Evolutionary conservation across 768 basidiomycete species (phyloP).

Genomic region (Xerocomellus amylosporus): DNA sequence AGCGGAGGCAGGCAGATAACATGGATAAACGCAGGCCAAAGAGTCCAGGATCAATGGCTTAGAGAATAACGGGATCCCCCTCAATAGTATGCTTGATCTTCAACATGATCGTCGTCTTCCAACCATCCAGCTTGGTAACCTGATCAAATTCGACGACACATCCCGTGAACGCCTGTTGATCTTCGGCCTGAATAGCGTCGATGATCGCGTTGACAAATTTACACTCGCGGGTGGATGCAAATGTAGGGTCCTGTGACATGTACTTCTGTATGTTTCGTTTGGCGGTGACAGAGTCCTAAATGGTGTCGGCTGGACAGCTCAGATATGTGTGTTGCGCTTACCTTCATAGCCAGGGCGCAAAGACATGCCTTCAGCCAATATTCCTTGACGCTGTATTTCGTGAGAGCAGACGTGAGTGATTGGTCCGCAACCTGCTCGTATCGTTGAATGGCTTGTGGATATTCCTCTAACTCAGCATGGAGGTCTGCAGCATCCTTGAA

Average conservation of each 20-base stretch:
- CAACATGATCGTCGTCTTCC: slow-evolving; percentile 90
- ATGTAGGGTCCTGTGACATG: slow-evolving; percentile 77
- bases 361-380: slow-evolving; percentile 89
- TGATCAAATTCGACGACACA: slow-evolving; percentile 93
- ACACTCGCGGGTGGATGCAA: slow-evolving; percentile 85
- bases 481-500: slow-evolving; percentile 97
- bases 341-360: slow-evolving; percentile 85
- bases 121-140: slow-evolving; percentile 89
- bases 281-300: slow-evolving; percentile 80
- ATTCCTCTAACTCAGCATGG: slow-evolving; percentile 86
- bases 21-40: slow-evolving; percentile 1
- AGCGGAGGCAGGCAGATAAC: neutral
- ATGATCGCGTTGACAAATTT: slow-evolving; percentile 79
- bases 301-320: slow-evolving; percentile 10
- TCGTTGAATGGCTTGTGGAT: slow-evolving; percentile 75
- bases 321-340: slow-evolving; percentile 39
- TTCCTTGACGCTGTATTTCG: slow-evolving; percentile 99
- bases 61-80: slow-evolving; percentile 45
- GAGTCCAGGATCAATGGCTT: slow-evolving; percentile 3
- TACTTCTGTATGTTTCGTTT: slow-evolving; percentile 78
- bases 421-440: slow-evolving; percentile 90
- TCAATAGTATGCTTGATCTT: slow-evolving; percentile 84
- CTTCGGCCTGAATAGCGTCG: slow-evolving; percentile 72
- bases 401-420: slow-evolving; percentile 75
- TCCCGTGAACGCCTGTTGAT: slow-evolving; percentile 71